Conservation (phyloP, 148 eudicot genomes). For the Spergularia bocconei region DNA sequence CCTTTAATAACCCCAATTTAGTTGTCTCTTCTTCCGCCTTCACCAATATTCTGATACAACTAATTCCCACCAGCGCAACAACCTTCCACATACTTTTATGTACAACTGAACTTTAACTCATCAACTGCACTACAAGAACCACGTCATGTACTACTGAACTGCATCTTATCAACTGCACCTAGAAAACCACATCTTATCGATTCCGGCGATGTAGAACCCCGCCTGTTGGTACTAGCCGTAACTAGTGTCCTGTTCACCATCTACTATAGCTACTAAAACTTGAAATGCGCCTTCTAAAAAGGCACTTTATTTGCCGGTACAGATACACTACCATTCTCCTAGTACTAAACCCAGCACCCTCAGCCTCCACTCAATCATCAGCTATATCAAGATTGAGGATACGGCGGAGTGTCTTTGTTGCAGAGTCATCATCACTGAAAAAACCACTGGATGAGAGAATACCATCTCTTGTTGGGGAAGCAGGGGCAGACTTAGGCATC, state of each 20-base stretch:
- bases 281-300: slow-evolving; percentile 20
- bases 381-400: slow-evolving; percentile 83
- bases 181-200: background rate
- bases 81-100: slow-evolving; percentile 18
- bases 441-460: slow-evolving; percentile 30
- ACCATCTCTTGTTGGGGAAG: slow-evolving; percentile 68
- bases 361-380: slow-evolving; percentile 52
- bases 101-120: slow-evolving; percentile 8
- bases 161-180: slow-evolving; percentile 9
- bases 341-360: slow-evolving; percentile 39
- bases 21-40: slow-evolving; percentile 16
- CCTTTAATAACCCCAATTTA: background rate
- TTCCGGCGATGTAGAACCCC: slow-evolving; percentile 27
- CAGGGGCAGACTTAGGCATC: slow-evolving; percentile 81
- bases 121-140: slow-evolving; percentile 14
- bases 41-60: slow-evolving; percentile 3
- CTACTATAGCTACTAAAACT: slow-evolving; percentile 29
- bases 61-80: slow-evolving; percentile 12
- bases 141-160: slow-evolving; percentile 12
- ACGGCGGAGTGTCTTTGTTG: slow-evolving; percentile 81
- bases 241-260: slow-evolving; percentile 33
- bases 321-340: slow-evolving; percentile 30
- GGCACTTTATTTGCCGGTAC: slow-evolving; percentile 39
- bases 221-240: slow-evolving; percentile 33
- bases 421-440: slow-evolving; percentile 55